phyloP scores from a whole-genome alignment of 148 eudicot genomes.

The Cornus suecica region DNA sequence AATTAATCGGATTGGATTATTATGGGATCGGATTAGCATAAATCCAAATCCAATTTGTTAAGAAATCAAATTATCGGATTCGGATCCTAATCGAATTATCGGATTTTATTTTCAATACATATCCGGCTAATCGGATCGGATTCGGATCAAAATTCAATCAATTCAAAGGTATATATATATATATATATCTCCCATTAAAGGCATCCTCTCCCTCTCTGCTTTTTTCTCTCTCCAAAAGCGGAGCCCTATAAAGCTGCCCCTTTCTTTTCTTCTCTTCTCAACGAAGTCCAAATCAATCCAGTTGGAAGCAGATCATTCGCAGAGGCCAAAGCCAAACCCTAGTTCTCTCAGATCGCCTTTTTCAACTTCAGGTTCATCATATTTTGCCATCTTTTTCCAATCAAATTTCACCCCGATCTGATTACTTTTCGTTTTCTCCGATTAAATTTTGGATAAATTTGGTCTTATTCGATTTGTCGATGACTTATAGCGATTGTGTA shows the following conservation, averaged over 20 bases:
- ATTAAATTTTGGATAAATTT: not conserved
- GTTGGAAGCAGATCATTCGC: not conserved
- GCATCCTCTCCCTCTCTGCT: not conserved
- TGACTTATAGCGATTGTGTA: not conserved
- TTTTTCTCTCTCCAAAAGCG: not conserved
- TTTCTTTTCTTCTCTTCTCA: not conserved
- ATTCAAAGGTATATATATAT: no score
- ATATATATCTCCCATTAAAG: not conserved
- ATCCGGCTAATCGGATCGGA: no score
- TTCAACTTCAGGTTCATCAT: not conserved
- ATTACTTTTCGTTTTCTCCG: not conserved
- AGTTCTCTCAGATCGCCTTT: not conserved
- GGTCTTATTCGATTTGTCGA: not conserved
- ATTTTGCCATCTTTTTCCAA: not conserved
- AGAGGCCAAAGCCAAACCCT: not conserved
- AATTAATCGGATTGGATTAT: no score
- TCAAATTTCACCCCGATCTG: constrained; percentile 7
- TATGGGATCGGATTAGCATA: no score
- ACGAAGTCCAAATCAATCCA: not conserved
- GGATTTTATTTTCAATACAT: no score
- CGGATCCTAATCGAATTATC: no score
- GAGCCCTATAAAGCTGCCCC: no score
- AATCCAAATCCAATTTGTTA: no score
- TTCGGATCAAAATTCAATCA: no score
- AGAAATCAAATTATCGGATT: no score